phyloP scores from a whole-genome alignment of 768 basidiomycete genomes.

The Trametes maxima region DNA sequence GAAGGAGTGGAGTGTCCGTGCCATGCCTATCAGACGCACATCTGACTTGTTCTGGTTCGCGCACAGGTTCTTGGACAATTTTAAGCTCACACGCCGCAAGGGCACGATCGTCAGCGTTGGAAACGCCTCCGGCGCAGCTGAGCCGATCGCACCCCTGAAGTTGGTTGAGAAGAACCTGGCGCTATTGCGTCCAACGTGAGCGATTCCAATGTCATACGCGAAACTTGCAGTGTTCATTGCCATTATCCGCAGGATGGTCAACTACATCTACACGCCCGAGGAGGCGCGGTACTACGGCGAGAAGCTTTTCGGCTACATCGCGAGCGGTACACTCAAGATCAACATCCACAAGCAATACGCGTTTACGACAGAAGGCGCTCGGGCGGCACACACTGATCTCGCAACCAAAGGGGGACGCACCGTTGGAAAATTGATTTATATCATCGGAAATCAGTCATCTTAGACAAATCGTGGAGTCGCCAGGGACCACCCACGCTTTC shows the following conservation, averaged over 20 bases:
- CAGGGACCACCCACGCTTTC: too few species aligned
- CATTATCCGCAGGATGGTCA: conserved; percentile 51
- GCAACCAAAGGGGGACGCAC: conserved; percentile 62
- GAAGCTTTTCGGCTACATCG: conserved; percentile 62
- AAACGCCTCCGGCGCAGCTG: conserved; percentile 83
- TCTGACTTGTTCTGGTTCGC: not conserved
- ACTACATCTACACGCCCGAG: conserved; percentile 70
- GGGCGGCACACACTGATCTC: conserved; percentile 75
- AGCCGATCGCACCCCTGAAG: conserved; percentile 70
- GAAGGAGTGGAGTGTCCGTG: not conserved
- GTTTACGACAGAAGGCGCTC: conserved; percentile 77
- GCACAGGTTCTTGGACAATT: conserved; percentile 74
- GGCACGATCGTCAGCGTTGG: conserved; percentile 88
- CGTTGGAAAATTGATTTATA: conserved; percentile 83
- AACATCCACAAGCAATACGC: conserved; percentile 75
- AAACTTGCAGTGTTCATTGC: conserved; percentile 6
- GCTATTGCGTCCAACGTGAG: conserved; percentile 66
- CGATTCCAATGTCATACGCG: not conserved
- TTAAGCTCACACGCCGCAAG: conserved; percentile 76
- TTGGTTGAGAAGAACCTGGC: conserved; percentile 82
- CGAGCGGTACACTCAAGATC: conserved; percentile 60
- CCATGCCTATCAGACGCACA: not conserved
- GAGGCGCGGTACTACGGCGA: conserved; percentile 68
- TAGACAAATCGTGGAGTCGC: too few species aligned
- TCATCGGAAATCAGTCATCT: conserved; percentile 43